Conservation (phyloP, 169 alveolate species). For the Eimeria praecox region DNA sequence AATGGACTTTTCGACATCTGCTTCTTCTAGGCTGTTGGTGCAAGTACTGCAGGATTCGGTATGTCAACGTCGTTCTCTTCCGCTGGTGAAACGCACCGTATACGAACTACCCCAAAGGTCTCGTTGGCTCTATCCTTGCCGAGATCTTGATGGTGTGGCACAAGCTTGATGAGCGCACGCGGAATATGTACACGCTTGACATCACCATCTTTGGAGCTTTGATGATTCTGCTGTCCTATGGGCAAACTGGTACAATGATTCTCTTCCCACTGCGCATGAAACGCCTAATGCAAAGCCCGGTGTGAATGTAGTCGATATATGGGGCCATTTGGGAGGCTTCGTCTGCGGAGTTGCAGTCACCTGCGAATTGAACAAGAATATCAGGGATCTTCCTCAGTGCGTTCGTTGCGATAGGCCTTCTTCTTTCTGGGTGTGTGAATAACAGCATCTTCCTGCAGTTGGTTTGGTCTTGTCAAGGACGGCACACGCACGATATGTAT, state of each 20-base stretch:
- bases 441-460: background rate
- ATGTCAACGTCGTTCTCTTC: background rate
- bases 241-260: slow-evolving; percentile 58
- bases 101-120: slow-evolving; percentile 26
- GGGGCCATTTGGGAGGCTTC: slow-evolving; percentile 81
- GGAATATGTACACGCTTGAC: slow-evolving; percentile 60
- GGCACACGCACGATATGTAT: slow-evolving; percentile 58
- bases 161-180: slow-evolving; percentile 68
- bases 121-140: slow-evolving; percentile 72
- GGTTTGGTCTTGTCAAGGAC: slow-evolving; percentile 54
- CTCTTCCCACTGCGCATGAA: background rate
- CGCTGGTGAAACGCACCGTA: background rate
- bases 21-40: slow-evolving; percentile 73
- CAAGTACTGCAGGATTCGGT: slow-evolving; percentile 80
- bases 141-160: slow-evolving; percentile 74
- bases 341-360: slow-evolving; percentile 74
- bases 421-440: background rate
- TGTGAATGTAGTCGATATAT: slow-evolving; percentile 32
- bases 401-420: background rate
- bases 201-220: slow-evolving; percentile 57
- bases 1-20: background rate
- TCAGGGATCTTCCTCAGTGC: slow-evolving; percentile 72
- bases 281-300: background rate
- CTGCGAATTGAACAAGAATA: slow-evolving; percentile 67
- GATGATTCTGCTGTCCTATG: slow-evolving; percentile 71